Base-by-base conservation (phyloP, 2,329 filamentous ascomycete species). In the Magnaporthales sp. region DNA sequence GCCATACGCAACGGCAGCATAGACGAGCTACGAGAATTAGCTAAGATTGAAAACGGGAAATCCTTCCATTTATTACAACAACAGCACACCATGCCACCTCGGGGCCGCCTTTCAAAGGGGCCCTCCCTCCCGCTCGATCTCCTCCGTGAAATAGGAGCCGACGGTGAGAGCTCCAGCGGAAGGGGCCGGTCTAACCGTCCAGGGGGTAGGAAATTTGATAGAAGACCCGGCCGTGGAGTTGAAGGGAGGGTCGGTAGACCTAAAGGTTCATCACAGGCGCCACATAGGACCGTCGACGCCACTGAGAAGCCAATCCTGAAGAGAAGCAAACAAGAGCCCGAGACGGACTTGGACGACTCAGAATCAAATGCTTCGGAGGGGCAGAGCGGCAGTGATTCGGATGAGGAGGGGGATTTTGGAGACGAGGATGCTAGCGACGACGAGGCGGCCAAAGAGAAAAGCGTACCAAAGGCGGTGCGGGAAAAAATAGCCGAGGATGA, bases 401-500 rank as follows among this genome's bases (percentile, higher is more conserved):
- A 74, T 26, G 73, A 73, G 5, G 72, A 73, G 4, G 71, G 71
- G 1, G 71, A 69, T 32, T 65, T 51, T 8, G 70, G 71, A 31
- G 64, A 66, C 6, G 68, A 73, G 15, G 69, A 72, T 2, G 72
- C 69, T 1, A 68, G 70, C 1, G 72, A 68, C 63, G 72, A 70
- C 54, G 70, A 70, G 61, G 71, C 67, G 19, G 46, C 68, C 10
- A 69, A 70, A 11, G 22, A 60, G 26, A 60, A 60, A 27, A 19
- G 56, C 56, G 13, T 73, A 1, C 76, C 79, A 6, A 78, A 75
- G 63, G 70, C 70, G 24, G 74, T 87, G n/a, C 86, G 83, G 73
- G 84, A 89, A 3, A 87, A 85, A 71, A 80, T 97, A 4, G 88
- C 86, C 0, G 83, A 91, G 68, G 94, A 99, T 67, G 93, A 98